Percentiles rank a stretch among this genome's conserved stretches.
Conservation (phyloP, 1,284 basidiomycete species). For the Moesziomyces globuligerus region DNA sequence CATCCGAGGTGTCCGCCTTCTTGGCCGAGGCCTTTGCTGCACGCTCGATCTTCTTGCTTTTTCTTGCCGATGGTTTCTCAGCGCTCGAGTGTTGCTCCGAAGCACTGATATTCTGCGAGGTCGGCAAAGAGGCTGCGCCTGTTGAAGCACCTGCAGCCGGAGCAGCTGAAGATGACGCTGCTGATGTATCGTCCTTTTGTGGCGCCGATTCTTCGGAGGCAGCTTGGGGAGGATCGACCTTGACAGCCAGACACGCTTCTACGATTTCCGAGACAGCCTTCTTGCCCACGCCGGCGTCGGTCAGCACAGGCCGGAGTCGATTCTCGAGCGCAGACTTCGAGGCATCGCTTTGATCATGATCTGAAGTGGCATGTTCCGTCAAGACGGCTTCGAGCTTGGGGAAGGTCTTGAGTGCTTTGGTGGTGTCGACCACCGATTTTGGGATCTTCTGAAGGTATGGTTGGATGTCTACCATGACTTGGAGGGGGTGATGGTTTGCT, state of each 20-base stretch:
- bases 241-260: constrained; percentile 23
- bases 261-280: constrained; percentile 39
- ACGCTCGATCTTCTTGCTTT: constrained; percentile 3
- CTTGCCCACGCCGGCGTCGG: constrained; percentile 53
- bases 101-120: background rate
- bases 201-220: background rate
- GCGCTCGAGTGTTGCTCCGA: background rate
- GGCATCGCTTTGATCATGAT: background rate
- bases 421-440: constrained; percentile 60
- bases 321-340: constrained; percentile 23
- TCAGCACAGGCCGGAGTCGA: constrained; percentile 42
- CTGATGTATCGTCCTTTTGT: background rate
- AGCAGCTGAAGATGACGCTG: background rate
- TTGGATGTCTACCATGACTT: constrained; percentile 15
- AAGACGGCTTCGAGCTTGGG: constrained; percentile 42
- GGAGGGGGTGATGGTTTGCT: background rate
- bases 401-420: constrained; percentile 46
- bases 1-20: background rate
- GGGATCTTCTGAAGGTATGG: constrained; percentile 25
- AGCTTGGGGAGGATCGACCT: background rate
- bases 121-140: background rate
- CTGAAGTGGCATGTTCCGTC: constrained; percentile 11
- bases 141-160: background rate
- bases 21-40: constrained; percentile 5
- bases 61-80: background rate